Evolutionary conservation across 2,329 filamentous ascomycete species (phyloP).

Genomic region (Beauveria bassiana): DNA sequence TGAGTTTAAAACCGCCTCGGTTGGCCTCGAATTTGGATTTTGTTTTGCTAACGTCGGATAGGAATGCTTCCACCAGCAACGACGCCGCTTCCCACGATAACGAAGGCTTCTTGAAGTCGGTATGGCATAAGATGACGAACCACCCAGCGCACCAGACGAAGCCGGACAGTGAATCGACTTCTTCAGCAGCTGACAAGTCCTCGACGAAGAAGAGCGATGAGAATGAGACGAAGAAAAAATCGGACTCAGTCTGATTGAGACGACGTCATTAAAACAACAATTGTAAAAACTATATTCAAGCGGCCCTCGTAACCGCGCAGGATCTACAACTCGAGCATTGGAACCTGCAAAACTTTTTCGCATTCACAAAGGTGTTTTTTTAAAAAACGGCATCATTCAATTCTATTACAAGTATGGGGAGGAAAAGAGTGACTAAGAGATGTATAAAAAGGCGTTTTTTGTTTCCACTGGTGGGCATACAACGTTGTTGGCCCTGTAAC

Average conservation of each 20-base stretch:
- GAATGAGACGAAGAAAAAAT: slow-evolving; percentile 18
- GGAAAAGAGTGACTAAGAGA: neutral
- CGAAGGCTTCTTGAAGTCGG: slow-evolving; percentile 85
- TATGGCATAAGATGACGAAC: slow-evolving; percentile 90
- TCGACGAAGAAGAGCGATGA: slow-evolving; percentile 15
- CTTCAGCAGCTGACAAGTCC: slow-evolving; percentile 8
- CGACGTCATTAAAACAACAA: neutral
- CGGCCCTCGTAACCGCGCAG: neutral
- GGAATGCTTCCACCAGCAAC: slow-evolving; percentile 15
- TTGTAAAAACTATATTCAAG: slow-evolving; percentile 9
- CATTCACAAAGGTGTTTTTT: slow-evolving; percentile 10
- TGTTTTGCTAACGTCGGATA: neutral
- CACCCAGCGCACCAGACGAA: slow-evolving; percentile 49
- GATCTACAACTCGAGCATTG: neutral
- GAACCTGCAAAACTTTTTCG: neutral
- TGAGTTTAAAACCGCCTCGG: neutral
- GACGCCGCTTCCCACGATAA: slow-evolving; percentile 55
- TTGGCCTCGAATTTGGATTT: neutral
- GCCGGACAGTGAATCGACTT: slow-evolving; percentile 20
- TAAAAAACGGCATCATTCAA: slow-evolving; percentile 8
- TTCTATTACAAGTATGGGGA: neutral
- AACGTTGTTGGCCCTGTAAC: neutral
- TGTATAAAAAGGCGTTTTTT: slow-evolving; percentile 7
- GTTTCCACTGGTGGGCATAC: neutral
- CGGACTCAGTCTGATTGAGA: neutral